Evolutionary conservation across 2,329 filamentous ascomycete genomes (phyloP).

Genomic region (Capronia americana): DNA sequence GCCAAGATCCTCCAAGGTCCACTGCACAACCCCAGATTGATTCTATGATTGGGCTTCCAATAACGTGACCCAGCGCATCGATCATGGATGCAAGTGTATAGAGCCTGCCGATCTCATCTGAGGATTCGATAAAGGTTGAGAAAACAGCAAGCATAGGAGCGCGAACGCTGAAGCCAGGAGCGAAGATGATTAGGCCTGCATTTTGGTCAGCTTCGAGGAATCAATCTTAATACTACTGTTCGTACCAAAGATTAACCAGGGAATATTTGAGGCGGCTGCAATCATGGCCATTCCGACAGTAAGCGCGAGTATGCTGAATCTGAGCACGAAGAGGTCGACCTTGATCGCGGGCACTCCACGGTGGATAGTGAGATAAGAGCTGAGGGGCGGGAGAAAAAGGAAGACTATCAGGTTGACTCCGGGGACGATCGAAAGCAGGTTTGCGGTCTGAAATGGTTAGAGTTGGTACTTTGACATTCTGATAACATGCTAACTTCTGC

Average conservation of each 20-base stretch:
- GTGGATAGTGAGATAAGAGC: constrained; percentile 2
- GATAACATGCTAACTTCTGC: background rate
- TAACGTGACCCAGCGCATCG: constrained; percentile 1
- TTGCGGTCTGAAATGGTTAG: constrained; percentile 5
- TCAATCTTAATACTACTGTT: constrained; percentile 2
- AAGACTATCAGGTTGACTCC: constrained; percentile 4
- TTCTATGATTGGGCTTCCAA: constrained; percentile 4
- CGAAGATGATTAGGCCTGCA: constrained; percentile 3
- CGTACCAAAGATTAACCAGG: constrained; percentile 5
- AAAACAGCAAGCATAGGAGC: constrained; percentile 3
- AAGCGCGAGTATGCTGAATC: constrained; percentile 4
- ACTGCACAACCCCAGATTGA: constrained; percentile 1
- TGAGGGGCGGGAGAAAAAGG: constrained; percentile 3
- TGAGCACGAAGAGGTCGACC: constrained; percentile 4
- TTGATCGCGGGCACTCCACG: constrained; percentile 1
- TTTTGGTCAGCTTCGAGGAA: constrained; percentile 1
- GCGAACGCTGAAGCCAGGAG: constrained; percentile 3
- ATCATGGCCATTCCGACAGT: constrained; percentile 1
- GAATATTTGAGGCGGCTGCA: constrained; percentile 4
- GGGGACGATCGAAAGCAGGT: constrained; percentile 4
- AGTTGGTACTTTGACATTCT: constrained; percentile 3
- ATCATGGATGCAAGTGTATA: constrained; percentile 4
- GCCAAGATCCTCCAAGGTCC: constrained; percentile 2
- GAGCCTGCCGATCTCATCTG: constrained; percentile 1
- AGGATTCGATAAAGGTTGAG: constrained; percentile 4